Evolutionary conservation across 208 protist genomes (phyloP).

Genomic region (Acanthamoeba lenticulata): DNA sequence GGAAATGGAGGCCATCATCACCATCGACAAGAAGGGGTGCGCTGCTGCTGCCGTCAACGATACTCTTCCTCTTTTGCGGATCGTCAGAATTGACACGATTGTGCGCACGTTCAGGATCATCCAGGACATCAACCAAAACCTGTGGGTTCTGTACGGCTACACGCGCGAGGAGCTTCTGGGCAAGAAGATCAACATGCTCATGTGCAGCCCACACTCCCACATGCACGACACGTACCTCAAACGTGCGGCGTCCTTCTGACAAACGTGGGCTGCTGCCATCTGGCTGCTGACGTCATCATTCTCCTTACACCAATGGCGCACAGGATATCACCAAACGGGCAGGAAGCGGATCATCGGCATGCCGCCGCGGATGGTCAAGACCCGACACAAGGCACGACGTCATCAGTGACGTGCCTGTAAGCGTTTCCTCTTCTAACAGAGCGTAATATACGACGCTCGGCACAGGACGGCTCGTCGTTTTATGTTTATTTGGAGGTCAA

Average conservation of each 20-base stretch:
- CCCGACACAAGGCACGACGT: neutral
- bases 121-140: constrained; percentile 54
- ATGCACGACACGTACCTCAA: constrained; percentile 65
- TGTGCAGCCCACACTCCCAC: constrained; percentile 34
- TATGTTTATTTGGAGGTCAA: constrained; percentile 65
- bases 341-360: constrained; percentile 52
- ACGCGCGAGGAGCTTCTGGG: constrained; percentile 44
- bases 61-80: neutral
- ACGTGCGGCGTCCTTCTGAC: neutral
- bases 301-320: neutral
- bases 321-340: constrained; percentile 63
- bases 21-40: constrained; percentile 65
- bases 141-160: constrained; percentile 66
- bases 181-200: constrained; percentile 67
- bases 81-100: neutral
- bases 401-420: neutral
- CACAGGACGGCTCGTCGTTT: constrained; percentile 58
- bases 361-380: constrained; percentile 58
- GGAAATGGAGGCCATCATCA: constrained; percentile 65
- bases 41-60: neutral
- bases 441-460: neutral
- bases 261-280: neutral
- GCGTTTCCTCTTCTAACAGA: neutral
- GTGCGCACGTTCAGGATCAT: constrained; percentile 32
- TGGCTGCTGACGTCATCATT: neutral